Evolutionary conservation across 805 yeast species (phyloP).

Genomic region (Candida andamanensis): DNA sequence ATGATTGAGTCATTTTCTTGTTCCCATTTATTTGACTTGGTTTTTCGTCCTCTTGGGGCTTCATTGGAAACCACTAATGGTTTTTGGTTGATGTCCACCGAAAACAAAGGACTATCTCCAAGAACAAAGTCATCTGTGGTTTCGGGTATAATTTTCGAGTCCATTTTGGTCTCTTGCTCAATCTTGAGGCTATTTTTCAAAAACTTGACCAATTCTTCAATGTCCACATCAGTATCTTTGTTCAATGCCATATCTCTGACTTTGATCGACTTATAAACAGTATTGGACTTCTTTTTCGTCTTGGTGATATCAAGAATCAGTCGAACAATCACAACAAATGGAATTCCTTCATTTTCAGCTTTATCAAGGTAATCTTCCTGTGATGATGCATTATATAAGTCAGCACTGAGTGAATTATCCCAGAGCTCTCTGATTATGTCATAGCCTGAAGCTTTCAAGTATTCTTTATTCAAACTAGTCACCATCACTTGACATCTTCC

Average conservation of each 20-base stretch:
- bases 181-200: slow-evolving; percentile 1
- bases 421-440: slow-evolving; percentile 64
- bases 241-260: slow-evolving; percentile 57
- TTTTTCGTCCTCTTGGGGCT: slow-evolving; percentile 74
- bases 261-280: slow-evolving; percentile 64
- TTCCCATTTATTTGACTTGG: slow-evolving; percentile 71
- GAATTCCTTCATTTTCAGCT: slow-evolving; percentile 67
- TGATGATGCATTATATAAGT: slow-evolving; percentile 34
- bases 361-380: slow-evolving; percentile 60
- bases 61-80: slow-evolving; percentile 70
- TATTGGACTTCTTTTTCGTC: slow-evolving; percentile 15
- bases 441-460: slow-evolving; percentile 56
- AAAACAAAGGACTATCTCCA: slow-evolving; percentile 25
- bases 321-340: slow-evolving; percentile 72
- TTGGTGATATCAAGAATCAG: slow-evolving; percentile 56
- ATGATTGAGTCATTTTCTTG: slow-evolving; percentile 67
- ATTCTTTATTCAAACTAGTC: slow-evolving; percentile 56
- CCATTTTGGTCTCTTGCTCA: slow-evolving; percentile 6
- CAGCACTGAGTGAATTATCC: slow-evolving; percentile 77
- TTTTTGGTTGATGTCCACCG: slow-evolving; percentile 43
- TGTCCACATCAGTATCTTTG: slow-evolving; percentile 68
- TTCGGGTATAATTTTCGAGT: slow-evolving; percentile 6
- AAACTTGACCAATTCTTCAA: slow-evolving; percentile 35
- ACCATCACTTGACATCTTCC: slow-evolving; percentile 77
- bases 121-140: slow-evolving; percentile 10